A percentile compares a stretch with the other conserved stretches of the same genome.
Evolutionary conservation across 805 yeast genomes (phyloP).

Genomic region (Schwanniomyces sp.): DNA sequence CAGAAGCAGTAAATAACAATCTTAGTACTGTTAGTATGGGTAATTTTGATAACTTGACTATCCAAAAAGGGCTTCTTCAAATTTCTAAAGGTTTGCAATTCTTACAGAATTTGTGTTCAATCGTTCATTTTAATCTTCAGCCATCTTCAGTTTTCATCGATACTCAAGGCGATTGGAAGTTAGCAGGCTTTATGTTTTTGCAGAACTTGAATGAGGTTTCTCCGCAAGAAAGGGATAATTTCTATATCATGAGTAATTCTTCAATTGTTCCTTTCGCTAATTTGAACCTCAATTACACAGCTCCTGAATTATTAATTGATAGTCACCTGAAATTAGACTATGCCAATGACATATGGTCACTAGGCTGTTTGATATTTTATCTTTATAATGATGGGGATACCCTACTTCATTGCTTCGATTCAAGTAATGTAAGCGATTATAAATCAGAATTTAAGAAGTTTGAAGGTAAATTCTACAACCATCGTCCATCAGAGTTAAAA

Average conservation of each 20-base stretch:
- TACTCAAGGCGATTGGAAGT: conserved; percentile 90
- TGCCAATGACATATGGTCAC: conserved; percentile 78
- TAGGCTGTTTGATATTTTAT: conserved; percentile 75
- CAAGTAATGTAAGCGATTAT: conserved; percentile 59
- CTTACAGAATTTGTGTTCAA: conserved; percentile 72
- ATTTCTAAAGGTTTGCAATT: conserved; percentile 77
- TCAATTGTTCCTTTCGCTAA: conserved; percentile 79
- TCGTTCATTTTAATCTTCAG: conserved; percentile 73
- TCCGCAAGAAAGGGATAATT: conserved; percentile 52
- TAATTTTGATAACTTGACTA: conserved; percentile 62
- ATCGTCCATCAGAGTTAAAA: conserved; percentile 31
- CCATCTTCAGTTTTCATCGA: conserved; percentile 79
- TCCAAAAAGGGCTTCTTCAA: conserved; percentile 82
- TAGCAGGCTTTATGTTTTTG: conserved; percentile 65
- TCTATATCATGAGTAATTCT: conserved; percentile 67
- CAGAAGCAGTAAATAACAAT: conserved; percentile 71
- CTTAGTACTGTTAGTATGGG: conserved; percentile 37
- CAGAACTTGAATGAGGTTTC: conserved; percentile 50
- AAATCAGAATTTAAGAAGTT: conserved; percentile 53
- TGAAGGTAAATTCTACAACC: conserved; percentile 44
- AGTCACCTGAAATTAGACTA: conserved; percentile 51
- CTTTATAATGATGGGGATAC: conserved; percentile 59
- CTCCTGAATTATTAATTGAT: conserved; percentile 81
- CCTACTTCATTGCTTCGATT: conserved; percentile 39
- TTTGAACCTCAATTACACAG: conserved; percentile 68